Conservation (phyloP, 176 grass and related monocot species). For the Paspalum vaginatum region DNA sequence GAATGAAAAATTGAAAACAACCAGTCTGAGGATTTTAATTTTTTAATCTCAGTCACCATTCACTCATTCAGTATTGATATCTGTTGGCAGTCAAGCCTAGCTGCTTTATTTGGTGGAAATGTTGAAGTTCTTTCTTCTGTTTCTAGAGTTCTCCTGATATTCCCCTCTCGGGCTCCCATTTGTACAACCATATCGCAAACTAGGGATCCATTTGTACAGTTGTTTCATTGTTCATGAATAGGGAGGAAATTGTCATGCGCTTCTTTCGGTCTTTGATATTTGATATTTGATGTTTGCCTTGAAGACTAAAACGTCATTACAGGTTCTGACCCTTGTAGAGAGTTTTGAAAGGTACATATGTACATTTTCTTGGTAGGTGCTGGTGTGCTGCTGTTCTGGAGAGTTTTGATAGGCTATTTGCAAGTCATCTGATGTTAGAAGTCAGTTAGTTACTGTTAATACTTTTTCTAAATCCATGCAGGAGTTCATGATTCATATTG, state of each 20-base stretch:
- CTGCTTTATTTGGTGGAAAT: no score
- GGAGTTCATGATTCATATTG: constrained; percentile 99
- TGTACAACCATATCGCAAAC: constrained; percentile 93
- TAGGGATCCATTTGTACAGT: constrained; percentile 56
- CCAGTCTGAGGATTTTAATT: constrained; percentile 7
- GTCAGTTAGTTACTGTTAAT: neutral
- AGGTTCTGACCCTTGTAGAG: constrained; percentile 84
- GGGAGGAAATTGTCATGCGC: neutral
- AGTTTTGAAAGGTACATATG: neutral
- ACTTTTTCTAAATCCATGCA: constrained; percentile 45
- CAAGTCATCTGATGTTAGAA: neutral
- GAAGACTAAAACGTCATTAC: constrained; percentile 91
- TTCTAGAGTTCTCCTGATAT: constrained; percentile 24
- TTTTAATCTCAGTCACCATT: neutral
- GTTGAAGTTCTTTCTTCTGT: neutral
- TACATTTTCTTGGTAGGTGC: no score
- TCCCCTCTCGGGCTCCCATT: constrained; percentile 86
- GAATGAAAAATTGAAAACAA: constrained; percentile 2
- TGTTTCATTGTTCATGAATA: constrained; percentile 20
- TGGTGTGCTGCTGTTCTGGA: neutral
- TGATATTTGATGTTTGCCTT: constrained; percentile 43
- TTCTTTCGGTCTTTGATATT: constrained; percentile 25
- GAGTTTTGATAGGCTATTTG: constrained; percentile 18
- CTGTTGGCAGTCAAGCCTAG: constrained; percentile 2
- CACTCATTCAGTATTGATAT: constrained; percentile 19